A percentile compares a stretch with the other conserved stretches of the same genome.
phyloP scores from a whole-genome alignment of 2,329 filamentous ascomycete species.

The Helotiales sp. region DNA sequence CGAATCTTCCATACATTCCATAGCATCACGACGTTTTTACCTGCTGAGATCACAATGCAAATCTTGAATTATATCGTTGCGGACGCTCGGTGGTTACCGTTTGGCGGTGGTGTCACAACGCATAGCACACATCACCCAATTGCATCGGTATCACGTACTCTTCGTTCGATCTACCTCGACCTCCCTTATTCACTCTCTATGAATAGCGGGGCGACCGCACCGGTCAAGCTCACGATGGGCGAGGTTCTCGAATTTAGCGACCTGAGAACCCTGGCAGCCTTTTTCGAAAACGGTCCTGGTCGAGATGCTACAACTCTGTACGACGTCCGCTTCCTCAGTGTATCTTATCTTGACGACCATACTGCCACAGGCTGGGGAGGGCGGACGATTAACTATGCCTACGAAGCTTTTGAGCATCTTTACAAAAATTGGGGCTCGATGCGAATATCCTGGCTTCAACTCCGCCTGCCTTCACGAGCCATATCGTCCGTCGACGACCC shows the following conservation, averaged over 20 bases:
- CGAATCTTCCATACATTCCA: not conserved
- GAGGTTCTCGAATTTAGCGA: too few relatives aligned
- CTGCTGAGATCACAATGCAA: not conserved
- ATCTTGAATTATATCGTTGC: not conserved
- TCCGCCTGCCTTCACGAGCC: slow-evolving; percentile 20
- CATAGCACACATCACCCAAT: slow-evolving; percentile 13
- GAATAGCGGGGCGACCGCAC: slow-evolving; percentile 11
- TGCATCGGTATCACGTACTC: too few relatives aligned
- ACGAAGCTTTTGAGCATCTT: too few relatives aligned
- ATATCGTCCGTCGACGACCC: slow-evolving; percentile 31
- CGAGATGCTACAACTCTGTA: slow-evolving; percentile 19
- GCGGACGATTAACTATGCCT: slow-evolving; percentile 23
- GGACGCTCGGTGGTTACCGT: slow-evolving; percentile 16
- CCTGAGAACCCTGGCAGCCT: too few relatives aligned
- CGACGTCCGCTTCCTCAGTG: slow-evolving; percentile 23
- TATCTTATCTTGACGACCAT: slow-evolving; percentile 27
- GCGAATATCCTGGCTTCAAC: slow-evolving; percentile 27
- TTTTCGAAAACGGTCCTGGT: too few relatives aligned
- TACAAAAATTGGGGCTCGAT: slow-evolving; percentile 20
- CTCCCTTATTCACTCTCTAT: slow-evolving; percentile 14
- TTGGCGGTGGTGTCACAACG: slow-evolving; percentile 17
- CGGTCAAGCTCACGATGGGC: slow-evolving; percentile 22
- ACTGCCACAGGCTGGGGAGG: slow-evolving; percentile 12
- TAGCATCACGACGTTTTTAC: not conserved
- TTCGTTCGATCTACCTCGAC: slow-evolving; percentile 20